phyloP scores from a whole-genome alignment of 2,329 filamentous ascomycete genomes.

The Aspergillus aculeatus region DNA sequence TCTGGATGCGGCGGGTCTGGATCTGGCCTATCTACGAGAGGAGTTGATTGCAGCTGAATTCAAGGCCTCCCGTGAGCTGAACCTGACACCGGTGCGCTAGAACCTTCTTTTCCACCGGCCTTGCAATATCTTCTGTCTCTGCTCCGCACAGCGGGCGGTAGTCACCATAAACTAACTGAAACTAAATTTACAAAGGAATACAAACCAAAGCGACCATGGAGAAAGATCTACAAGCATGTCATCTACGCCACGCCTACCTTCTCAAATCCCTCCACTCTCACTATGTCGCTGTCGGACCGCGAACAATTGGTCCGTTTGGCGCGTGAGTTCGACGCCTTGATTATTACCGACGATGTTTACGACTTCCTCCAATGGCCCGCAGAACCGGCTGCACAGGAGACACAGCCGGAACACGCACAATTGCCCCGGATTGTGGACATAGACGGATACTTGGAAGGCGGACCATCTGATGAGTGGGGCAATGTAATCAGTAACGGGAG shows the following conservation, averaged over 20 bases:
- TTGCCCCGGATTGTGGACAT: conserved; percentile 76
- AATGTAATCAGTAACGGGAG: conserved; percentile 82
- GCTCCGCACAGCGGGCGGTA: neutral
- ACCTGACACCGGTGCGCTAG: conserved; percentile 43
- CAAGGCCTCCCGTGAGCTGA: conserved; percentile 38
- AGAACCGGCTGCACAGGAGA: conserved; percentile 19
- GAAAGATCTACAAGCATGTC: conserved; percentile 81
- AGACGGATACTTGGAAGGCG: conserved; percentile 65
- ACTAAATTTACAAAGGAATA: conserved; percentile 41
- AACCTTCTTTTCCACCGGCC: neutral
- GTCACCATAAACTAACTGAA: neutral
- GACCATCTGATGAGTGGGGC: conserved; percentile 65
- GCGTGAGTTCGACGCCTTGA: conserved; percentile 73
- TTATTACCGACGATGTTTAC: conserved; percentile 90
- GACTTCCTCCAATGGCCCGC: conserved; percentile 81
- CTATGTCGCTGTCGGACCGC: conserved; percentile 70
- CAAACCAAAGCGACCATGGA: conserved; percentile 60
- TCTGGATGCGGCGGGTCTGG: conserved; percentile 75
- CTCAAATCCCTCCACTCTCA: conserved; percentile 82
- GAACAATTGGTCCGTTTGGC: conserved; percentile 72
- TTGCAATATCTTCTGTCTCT: too few relatives aligned
- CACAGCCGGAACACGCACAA: conserved; percentile 40
- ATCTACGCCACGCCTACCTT: conserved; percentile 89
- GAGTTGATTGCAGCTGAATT: conserved; percentile 53
- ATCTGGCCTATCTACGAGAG: conserved; percentile 60